Evolutionary conservation across 331 rosid species (phyloP), one percentile per base, ranked within the genome.

Genomic region (Quercus phellos): DNA sequence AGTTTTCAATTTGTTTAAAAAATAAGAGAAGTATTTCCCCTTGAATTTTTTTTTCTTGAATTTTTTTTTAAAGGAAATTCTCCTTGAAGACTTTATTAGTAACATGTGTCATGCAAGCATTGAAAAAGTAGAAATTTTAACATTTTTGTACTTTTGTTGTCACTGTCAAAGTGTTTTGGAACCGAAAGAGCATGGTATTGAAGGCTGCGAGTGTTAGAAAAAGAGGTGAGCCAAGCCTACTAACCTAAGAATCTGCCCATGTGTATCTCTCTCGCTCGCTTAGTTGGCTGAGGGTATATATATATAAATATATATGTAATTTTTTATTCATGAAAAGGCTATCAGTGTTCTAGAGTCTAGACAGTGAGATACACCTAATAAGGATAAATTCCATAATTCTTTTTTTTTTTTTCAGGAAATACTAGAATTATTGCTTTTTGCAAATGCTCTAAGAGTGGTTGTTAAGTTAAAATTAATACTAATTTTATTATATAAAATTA

Each of bases 351-450:
- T 53, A n/a, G 69, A 70, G 79, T 30, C 55, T 53, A n/a, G 69
- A 70, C 81, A 84, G 90, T 61, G 74, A 29, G 75, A 78, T 69
- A 64, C 90, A 84, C 81, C 88, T 81, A 84, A 87, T 87, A 73
- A 78, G 77, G 80, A 78, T 81, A 22, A 21, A 78, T 51, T 18
- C 12, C 26, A 27, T 24, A 4, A 75, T 69, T 56, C 38, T 70
- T 75, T 30, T 12, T 46, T 0, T 12, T 10, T 46, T 3, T 4
- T 12, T 46, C 16, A 46, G 53, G 12, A 46, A 46, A 11, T 12
- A 38, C 46, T 38, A 38, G 46, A 38, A 38, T 38, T 38, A 8
- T 38, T 38, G 46, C 46, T 38, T 38, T 38, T 38, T 12, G 12
- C 11, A 38, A 38, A 38, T 38, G 46, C 46, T 8, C 3, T 38